Conservation (phyloP, 78 protist genomes). For the Dictyostelium brefeldianum region DNA sequence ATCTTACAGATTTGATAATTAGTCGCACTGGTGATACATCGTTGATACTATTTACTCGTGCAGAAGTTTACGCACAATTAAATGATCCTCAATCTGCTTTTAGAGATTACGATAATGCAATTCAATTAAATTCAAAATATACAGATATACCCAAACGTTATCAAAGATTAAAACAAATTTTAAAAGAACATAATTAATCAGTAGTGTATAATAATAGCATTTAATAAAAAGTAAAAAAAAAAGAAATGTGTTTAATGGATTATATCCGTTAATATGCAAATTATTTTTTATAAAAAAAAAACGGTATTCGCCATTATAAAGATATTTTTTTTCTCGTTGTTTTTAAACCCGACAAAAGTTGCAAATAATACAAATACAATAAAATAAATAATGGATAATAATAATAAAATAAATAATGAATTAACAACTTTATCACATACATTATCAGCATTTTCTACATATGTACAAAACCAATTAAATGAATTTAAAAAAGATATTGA, state of each 20-base stretch:
- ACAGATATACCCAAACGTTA: constrained; percentile 16
- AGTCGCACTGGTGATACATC: constrained; percentile 28
- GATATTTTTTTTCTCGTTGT: no score
- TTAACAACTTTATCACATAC: not conserved
- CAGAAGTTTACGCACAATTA: constrained; percentile 45
- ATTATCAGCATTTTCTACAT: not conserved
- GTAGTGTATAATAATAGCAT: no score
- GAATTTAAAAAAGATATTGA: not conserved
- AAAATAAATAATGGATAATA: no score
- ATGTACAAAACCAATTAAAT: not conserved
- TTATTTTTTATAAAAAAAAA: no score
- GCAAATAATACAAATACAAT: no score
- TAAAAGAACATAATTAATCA: not conserved
- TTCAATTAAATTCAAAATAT: constrained; percentile 1
- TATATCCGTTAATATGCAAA: no score
- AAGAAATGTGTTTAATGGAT: no score
- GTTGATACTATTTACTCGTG: constrained; percentile 15
- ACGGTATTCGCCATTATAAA: no score
- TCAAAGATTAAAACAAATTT: constrained; percentile 18
- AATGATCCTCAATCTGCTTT: not conserved
- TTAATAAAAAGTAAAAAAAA: no score
- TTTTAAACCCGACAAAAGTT: no score
- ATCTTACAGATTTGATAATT: constrained; percentile 33
- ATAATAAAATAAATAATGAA: not conserved
- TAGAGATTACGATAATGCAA: constrained; percentile 23